Evolutionary conservation across 148 eudicot genomes (phyloP).

Genomic region (Suaeda aralocaspica): DNA sequence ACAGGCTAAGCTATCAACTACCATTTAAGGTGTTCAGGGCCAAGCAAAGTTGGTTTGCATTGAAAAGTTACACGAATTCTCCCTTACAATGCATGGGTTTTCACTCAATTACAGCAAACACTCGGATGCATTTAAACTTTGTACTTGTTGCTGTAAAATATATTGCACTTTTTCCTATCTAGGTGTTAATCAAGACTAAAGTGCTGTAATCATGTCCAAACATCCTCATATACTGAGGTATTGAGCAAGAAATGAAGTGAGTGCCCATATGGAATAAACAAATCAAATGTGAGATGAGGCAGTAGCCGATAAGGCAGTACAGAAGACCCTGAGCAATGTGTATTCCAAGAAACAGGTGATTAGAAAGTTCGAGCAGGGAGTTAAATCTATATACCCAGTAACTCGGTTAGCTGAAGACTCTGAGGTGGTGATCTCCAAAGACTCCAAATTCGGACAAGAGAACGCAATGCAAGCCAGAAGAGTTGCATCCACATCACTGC

Average conservation of each 20-base stretch:
- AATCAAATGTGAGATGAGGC: neutral
- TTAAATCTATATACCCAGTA: constrained; percentile 51
- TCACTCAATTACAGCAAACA: neutral
- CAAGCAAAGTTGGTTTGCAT: no score
- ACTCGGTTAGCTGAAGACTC: constrained; percentile 61
- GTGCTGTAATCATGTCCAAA: neutral
- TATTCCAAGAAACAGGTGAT: neutral
- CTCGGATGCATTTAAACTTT: neutral
- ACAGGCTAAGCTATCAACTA: no score
- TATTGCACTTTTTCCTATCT: neutral
- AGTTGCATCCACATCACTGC: constrained; percentile 93
- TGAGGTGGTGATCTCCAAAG: constrained; percentile 61
- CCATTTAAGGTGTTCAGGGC: no score
- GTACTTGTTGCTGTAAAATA: neutral
- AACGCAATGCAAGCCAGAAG: constrained; percentile 94
- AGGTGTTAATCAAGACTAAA: neutral
- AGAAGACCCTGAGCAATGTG: neutral
- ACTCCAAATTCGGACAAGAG: constrained; percentile 84
- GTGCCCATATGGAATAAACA: neutral
- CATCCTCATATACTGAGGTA: neutral
- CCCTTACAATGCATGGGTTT: neutral
- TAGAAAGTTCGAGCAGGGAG: neutral
- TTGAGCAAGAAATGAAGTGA: neutral
- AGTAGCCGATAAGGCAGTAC: neutral
- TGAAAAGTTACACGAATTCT: neutral